Evolutionary conservation across 768 basidiomycete genomes (phyloP), one percentile per base, ranked within the genome.

Genomic region (Mycena metata): DNA sequence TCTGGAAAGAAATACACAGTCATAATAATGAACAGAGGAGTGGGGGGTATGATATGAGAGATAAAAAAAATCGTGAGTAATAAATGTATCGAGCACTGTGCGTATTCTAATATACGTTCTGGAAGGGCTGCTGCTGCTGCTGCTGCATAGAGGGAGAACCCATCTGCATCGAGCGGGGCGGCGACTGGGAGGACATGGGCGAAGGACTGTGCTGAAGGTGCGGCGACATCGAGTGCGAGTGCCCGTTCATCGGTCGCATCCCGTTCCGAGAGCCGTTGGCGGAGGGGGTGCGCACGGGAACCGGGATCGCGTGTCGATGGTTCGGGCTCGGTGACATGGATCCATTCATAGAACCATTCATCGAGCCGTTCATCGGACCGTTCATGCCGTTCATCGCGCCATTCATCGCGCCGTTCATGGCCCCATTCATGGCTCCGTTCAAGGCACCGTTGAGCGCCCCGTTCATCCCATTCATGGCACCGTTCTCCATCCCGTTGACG

Each of bases 81-180:
- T 72, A 72, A 72, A 39, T 64, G 65, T 71, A 64, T 59, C 35
- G 19, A 30, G 33, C 33, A 39, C 3, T 39, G 16, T 21, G 42
- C 33, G 60, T 55, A 52, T 26, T 60, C 75, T 83, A 89, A 80
- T 87, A 88, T 55, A 86, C 84, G 72, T 82, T 84, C 77, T 88
- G 85, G 55, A 83, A 85, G 66, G 81, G 78, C 72, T 87, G 86
- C 70, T 88, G 87, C 72, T 87, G 86, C 70, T 88, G 87, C 64
- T 86, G 86, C 75, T 86, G 87, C 60, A 88, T 72, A 41, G 85
- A 84, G 16, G 89, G 88, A 2, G 88, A 88, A 35, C 84, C 79
- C 78, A 86, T 84, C 30, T 82, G 81, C 81, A 88, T 85, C 9
- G 84, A 79, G 19, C 86, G 84, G 4, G 87, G 84, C 11, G 88